Evolutionary conservation across 192 early-diverging fungal genomes (phyloP).

Genomic region (Rhizophagus clarus): DNA sequence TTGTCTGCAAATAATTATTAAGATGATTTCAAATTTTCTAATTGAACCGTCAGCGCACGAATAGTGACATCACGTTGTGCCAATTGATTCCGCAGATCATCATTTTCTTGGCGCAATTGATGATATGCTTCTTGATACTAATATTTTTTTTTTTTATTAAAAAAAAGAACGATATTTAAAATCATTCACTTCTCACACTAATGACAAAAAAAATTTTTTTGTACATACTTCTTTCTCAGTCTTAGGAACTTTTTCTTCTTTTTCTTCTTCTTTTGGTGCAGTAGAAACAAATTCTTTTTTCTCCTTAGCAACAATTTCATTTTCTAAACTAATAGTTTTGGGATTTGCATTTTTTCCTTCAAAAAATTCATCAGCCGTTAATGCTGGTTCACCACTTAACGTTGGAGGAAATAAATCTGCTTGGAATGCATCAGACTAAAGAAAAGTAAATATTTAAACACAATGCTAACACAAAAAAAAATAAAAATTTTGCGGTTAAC

Average conservation of each 20-base stretch:
- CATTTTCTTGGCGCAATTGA: slow-evolving; percentile 76
- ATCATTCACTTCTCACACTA: too few relatives aligned
- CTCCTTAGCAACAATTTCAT: slow-evolving; percentile 63
- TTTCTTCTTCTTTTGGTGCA: slow-evolving; percentile 55
- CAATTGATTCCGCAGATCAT: slow-evolving; percentile 76
- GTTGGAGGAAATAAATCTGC: slow-evolving; percentile 92
- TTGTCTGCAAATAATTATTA: background rate
- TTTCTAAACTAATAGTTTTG: slow-evolving; percentile 72
- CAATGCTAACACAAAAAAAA: background rate
- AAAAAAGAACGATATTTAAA: too few relatives aligned
- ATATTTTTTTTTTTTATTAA: background rate
- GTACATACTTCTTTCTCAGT: slow-evolving; percentile 40
- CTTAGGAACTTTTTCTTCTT: slow-evolving; percentile 30
- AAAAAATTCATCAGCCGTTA: slow-evolving; percentile 94
- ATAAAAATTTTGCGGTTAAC: background rate
- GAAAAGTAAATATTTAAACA: background rate
- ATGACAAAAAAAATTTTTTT: too few relatives aligned
- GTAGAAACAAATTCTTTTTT: slow-evolving; percentile 82
- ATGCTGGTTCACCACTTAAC: slow-evolving; percentile 73
- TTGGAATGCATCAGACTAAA: slow-evolving; percentile 94
- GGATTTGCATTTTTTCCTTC: slow-evolving; percentile 82
- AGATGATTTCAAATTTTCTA: slow-evolving; percentile 56
- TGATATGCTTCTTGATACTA: slow-evolving; percentile 78
- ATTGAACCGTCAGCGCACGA: slow-evolving; percentile 75
- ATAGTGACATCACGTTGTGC: slow-evolving; percentile 75